Percentiles rank a stretch among this genome's conserved stretches.
These are phyloP conservation scores for Termitomyces sp. DNA, from an alignment of 1,284 basidiomycete species.

Conservation along the genomic window DNA sequence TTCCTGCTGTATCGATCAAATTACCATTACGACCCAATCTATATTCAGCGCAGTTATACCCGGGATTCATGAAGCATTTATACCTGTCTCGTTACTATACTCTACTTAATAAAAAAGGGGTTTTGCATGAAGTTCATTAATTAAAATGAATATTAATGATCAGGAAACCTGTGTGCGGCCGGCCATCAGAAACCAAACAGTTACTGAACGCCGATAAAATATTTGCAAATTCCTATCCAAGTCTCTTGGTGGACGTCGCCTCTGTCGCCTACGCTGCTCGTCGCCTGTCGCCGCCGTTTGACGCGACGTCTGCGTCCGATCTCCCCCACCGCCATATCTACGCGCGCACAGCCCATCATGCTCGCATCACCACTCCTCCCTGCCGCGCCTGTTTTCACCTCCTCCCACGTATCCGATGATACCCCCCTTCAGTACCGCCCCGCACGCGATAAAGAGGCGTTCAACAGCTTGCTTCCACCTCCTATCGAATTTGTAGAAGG, in stretches of 20 bases:
- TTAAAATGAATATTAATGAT: not conserved
- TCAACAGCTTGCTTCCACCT: conserved; percentile 69
- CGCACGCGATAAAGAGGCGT: conserved; percentile 63
- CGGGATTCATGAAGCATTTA: conserved; percentile 1
- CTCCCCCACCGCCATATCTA: not conserved
- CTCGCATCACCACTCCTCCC: conserved; percentile 58
- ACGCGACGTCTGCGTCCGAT: conserved; percentile 9
- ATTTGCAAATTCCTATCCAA: conserved; percentile 5
- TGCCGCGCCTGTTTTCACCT: conserved; percentile 40
- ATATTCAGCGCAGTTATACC: conserved; percentile 7
- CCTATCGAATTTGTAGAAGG: conserved; percentile 77
- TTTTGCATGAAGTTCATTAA: not conserved
- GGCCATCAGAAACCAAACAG: conserved; percentile 18
- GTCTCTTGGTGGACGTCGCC: not conserved
- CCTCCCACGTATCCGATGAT: conserved; percentile 44
- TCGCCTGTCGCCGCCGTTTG: conserved; percentile 1
- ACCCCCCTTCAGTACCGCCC: conserved; percentile 49
- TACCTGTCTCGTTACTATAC: conserved; percentile 1
- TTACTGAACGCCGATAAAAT: conserved; percentile 8
- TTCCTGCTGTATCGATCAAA: conserved; percentile 9
- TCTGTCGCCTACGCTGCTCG: not conserved
- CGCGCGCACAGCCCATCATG: conserved; percentile 30
- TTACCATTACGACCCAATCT: conserved; percentile 2
- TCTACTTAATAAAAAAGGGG: conserved; percentile 3
- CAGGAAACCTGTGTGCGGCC: not conserved